Conservation (phyloP, 495 filamentous ascomycete species). For the Astrothelium macrocarpum region DNA sequence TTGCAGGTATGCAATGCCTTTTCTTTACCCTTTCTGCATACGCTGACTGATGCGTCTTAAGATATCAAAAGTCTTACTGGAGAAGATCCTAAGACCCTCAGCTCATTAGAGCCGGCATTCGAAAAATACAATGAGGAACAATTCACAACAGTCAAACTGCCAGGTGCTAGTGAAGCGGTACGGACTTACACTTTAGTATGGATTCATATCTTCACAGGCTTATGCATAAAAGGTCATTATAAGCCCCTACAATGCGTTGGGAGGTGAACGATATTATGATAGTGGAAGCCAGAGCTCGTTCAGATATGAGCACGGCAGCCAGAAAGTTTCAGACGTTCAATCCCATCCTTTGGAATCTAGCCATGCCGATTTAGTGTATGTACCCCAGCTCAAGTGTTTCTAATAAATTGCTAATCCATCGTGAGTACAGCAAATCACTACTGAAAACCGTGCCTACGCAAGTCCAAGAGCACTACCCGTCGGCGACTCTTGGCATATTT, state of each 20-base stretch:
- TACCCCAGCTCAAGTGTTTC: not conserved
- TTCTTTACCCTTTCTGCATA: constrained; percentile 7
- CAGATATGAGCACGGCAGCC: constrained; percentile 68
- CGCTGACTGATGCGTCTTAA: constrained; percentile 30
- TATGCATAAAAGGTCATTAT: constrained; percentile 56
- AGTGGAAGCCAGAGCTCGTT: constrained; percentile 78
- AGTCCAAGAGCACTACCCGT: constrained; percentile 81
- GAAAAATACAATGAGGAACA: constrained; percentile 95
- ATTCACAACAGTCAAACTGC: constrained; percentile 77
- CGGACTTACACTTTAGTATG: constrained; percentile 16
- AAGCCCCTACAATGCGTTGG: constrained; percentile 74
- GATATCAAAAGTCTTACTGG: constrained; percentile 80
- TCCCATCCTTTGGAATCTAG: constrained; percentile 70
- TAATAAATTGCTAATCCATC: not conserved
- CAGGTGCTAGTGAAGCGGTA: constrained; percentile 69
- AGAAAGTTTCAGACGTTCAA: constrained; percentile 79
- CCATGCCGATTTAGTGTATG: constrained; percentile 71
- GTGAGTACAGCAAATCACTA: constrained; percentile 56
- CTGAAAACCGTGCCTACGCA: constrained; percentile 68
- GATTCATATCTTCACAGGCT: not conserved
- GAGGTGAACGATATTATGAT: constrained; percentile 77
- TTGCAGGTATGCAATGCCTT: constrained; percentile 55
- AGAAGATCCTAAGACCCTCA: constrained; percentile 56
- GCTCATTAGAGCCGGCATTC: constrained; percentile 71
- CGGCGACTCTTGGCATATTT: constrained; percentile 68